Percentiles rank a stretch among this genome's conserved stretches.
phyloP scores from a whole-genome alignment of 2,329 filamentous ascomycete genomes.

The Verticillium longisporum region DNA sequence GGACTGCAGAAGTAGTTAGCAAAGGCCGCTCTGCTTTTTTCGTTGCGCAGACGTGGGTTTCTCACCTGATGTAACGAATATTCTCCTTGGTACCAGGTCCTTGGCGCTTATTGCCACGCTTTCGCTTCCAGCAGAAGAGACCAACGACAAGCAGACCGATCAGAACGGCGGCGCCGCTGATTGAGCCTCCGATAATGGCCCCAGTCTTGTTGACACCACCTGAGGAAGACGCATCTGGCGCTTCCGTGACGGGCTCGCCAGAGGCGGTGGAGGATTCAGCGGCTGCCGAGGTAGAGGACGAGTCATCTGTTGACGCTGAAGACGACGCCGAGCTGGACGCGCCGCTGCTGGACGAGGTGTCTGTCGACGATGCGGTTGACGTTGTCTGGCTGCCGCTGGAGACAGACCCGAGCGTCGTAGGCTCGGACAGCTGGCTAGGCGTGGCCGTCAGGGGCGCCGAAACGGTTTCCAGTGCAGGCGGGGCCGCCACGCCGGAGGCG shows the following conservation, averaged over 20 bases:
- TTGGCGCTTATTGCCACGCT: conserved; percentile 30
- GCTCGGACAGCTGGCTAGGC: conserved; percentile 28
- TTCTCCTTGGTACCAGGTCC: conserved; percentile 31
- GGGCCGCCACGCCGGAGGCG: conserved; percentile 32
- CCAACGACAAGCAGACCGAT: conserved; percentile 28
- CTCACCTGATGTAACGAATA: conserved; percentile 35
- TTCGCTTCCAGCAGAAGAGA: conserved; percentile 37
- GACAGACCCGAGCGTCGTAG: conserved; percentile 31
- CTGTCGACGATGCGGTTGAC: conserved; percentile 4
- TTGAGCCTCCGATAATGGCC: conserved; percentile 46
- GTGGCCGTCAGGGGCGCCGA: conserved; percentile 32
- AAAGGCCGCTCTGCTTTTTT: not conserved
- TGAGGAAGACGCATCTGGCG: conserved; percentile 17
- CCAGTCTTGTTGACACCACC: conserved; percentile 28
- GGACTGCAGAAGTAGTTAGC: conserved; percentile 19
- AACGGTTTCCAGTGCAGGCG: conserved; percentile 29
- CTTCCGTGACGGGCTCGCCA: conserved; percentile 11
- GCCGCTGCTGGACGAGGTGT: conserved; percentile 6
- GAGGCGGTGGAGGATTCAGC: conserved; percentile 13
- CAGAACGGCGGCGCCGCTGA: conserved; percentile 43
- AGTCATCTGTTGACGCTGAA: not conserved
- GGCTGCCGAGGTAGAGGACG: conserved; percentile 9
- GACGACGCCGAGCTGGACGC: not conserved
- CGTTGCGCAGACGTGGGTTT: not conserved
- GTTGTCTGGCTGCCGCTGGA: conserved; percentile 1